Evolutionary conservation across 75 land plant genomes (phyloP).

Genomic region (Cunninghamia lanceolata): DNA sequence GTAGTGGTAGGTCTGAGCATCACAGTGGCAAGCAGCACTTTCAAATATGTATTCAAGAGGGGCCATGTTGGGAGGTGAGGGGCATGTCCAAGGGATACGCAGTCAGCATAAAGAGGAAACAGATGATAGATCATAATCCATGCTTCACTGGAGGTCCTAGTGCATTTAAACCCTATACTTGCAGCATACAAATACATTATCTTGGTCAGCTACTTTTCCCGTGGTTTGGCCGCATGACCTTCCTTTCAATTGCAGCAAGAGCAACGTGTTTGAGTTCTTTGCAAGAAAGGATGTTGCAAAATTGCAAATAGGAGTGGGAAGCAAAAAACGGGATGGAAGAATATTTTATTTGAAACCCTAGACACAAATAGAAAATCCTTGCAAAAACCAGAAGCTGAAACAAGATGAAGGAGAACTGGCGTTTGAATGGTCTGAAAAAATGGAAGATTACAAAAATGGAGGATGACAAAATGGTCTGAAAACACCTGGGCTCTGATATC

Average conservation of each 20-base stretch:
- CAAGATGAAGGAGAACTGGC: too few relatives aligned
- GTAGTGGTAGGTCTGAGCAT: too few relatives aligned
- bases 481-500: too few relatives aligned
- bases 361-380: too few relatives aligned
- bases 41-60: constrained; percentile 12
- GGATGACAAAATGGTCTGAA: too few relatives aligned
- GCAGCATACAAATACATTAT: constrained; percentile 25
- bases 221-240: constrained; percentile 76
- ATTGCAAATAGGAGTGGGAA: too few relatives aligned
- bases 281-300: constrained; percentile 71
- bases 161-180: constrained; percentile 23
- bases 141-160: constrained; percentile 54
- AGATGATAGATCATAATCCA: constrained; percentile 70
- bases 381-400: too few relatives aligned
- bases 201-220: constrained; percentile 20
- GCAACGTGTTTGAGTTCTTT: constrained; percentile 65
- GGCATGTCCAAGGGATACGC: constrained; percentile 84
- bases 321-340: too few relatives aligned
- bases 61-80: constrained; percentile 65
- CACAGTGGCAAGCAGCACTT: too few relatives aligned
- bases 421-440: too few relatives aligned
- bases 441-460: too few relatives aligned
- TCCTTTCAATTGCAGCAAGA: constrained; percentile 80
- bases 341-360: too few relatives aligned
- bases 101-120: constrained; percentile 77